These are phyloP conservation scores for Tricholoma sp. DNA, from an alignment of 768 basidiomycete species.

Conservation along the genomic window DNA sequence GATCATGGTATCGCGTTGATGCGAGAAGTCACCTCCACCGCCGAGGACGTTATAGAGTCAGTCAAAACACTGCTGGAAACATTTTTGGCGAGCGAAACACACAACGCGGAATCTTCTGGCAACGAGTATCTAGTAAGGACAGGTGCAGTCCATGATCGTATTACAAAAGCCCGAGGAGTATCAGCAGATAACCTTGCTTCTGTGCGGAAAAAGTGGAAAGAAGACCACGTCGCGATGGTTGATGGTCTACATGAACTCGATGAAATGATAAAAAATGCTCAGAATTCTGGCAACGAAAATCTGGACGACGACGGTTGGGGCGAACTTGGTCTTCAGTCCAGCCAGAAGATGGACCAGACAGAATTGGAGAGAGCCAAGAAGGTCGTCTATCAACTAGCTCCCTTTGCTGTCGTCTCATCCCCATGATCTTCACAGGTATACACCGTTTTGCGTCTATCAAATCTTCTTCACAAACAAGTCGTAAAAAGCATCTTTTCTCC, in stretches of 20 bases:
- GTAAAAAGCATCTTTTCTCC: constrained; percentile 42
- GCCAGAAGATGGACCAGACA: constrained; percentile 35
- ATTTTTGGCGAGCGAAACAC: constrained; percentile 32
- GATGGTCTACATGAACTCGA: constrained; percentile 58
- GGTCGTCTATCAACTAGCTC: constrained; percentile 28
- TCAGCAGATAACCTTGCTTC: constrained; percentile 55
- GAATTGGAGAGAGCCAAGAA: constrained; percentile 59
- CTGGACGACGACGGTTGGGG: constrained; percentile 54
- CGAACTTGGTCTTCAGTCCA: constrained; percentile 51
- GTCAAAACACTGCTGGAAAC: constrained; percentile 39
- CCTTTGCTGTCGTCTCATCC: constrained; percentile 1
- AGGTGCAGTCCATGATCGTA: constrained; percentile 57
- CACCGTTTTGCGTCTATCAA: constrained; percentile 52
- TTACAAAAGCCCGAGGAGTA: constrained; percentile 48
- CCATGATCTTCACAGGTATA: constrained; percentile 39
- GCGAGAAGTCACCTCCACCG: constrained; percentile 36
- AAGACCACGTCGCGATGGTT: constrained; percentile 51
- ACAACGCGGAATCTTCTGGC: constrained; percentile 18
- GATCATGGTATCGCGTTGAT: constrained; percentile 43
- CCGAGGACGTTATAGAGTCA: constrained; percentile 38
- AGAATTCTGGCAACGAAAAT: constrained; percentile 22
- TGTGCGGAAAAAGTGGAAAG: constrained; percentile 45
- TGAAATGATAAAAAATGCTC: constrained; percentile 43
- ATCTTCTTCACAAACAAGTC: constrained; percentile 60
- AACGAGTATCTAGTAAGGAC: constrained; percentile 54